Evolutionary conservation across 352 stramenopile genomes (phyloP), one percentile per base, ranked within the genome.

Genomic region (Globisporangium takayamanum): DNA sequence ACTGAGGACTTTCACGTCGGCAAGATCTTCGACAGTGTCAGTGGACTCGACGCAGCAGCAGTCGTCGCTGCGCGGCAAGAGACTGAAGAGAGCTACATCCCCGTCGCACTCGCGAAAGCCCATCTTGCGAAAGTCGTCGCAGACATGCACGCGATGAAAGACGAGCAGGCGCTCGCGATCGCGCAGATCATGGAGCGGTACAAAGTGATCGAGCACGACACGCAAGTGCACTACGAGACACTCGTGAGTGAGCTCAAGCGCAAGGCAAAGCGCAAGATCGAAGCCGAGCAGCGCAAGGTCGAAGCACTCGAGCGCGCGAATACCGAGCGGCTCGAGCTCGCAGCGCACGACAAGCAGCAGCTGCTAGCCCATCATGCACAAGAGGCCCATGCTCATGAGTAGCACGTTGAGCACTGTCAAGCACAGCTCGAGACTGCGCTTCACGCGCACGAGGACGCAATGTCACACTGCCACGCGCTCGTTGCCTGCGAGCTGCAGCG

Each of bases 91-190:
- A 65, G 41, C 53, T 94, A 92, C 60, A 92, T 94, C 39, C 84
- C 84, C 4, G 84, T 91, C 48, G 63, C 75, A 1, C 64, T 94
- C 0, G 84, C 84, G 12, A 70, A 71, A 15, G 53, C 64, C 5
- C 80, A 93, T 50, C 50, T 94, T 5, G 60, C 67, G 7, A 76
- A 76, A n/a, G 84, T 91, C 4, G 84, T 94, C 26, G 54, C 73
- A 5, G 84, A 92, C 44, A 92, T 94, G 80, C 81, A 87, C 63
- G 48, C 63, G 44, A 84, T 92, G 71, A 89, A 94, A 62, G 68
- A 76, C 28, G 72, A 89, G 12, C 82, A 92, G 36, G 60, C 75
- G 1, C 54, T 69, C 46, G 75, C 76, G 28, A 59, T 94, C 39
- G 53, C 60, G 30, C 45, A 64, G 46, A 87, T 94, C 53, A 55